Evolutionary conservation across 345 rosid genomes (phyloP), one percentile per base, ranked within the genome.

Genomic region (Eucalyptus curtisii): DNA sequence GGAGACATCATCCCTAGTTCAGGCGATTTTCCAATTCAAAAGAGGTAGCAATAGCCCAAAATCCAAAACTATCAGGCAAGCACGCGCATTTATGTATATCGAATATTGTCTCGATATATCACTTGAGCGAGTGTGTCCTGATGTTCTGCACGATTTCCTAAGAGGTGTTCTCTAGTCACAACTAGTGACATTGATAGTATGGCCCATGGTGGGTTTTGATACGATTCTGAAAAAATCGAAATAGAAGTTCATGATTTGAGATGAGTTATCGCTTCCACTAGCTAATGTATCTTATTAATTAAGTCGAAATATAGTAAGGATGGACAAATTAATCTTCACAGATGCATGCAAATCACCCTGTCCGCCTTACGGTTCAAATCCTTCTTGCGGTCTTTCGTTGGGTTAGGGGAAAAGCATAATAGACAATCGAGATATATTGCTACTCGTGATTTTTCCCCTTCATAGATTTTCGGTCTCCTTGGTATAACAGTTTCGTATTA

Each of bases 21-120:
- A 2, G 27, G 25, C 10, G 25, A 71, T 5, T 71, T 71, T 11
- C 40, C 25, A 71, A 33, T 37, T 17, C 20, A 33, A 37, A 71
- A 71, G 7, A 71, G 14, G 45, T 3, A 71, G 44, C 14, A 71
- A 19, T 19, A 71, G 25, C 25, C 2, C 4, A 37, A 10, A 37
- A 71, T 9, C 4, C 25, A 10, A 33, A 71, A 37, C 4, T 2
- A 33, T 37, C 7, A 0, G 2, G 44, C 25, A 12, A 14, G 33
- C 68, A 0, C 1, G 0, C 0, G 1, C 8, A 31, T 13, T 14
- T 7, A 61, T 30, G 33, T 30, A 61, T 6, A 30, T 61, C 2
- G 2, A 71, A 37, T 9, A 33, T 37, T 50, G 8, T 50, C 22
- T 50, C 8, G 0, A 6, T 50, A 50, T 16, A 33, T 42, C 22